Base-by-base conservation (phyloP, 1,284 basidiomycete species). In the Cryptococcus sp. region DNA sequence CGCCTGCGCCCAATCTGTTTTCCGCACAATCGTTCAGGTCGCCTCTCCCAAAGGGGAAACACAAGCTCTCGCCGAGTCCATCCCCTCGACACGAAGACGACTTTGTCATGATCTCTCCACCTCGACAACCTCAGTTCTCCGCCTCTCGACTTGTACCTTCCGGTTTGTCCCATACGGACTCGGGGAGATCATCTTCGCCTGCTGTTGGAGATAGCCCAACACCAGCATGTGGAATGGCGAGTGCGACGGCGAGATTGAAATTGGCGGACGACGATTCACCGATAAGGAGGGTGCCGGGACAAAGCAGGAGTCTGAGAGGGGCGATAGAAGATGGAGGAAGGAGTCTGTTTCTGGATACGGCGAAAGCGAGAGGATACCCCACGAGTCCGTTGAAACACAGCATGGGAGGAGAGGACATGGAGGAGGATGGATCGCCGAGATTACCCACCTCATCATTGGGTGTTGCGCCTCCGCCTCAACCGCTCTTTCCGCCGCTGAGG, bases 91-190 rank as follows among this genome's bases (percentile, higher is more conserved):
- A 60, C 28, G 71, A 69, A 44, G 70, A 72, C 33, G 71, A 74
- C 46, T 69, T 71, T 49, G 61, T 67, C 37, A 69, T 72, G 62
- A 64, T 70, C 9, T 70, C 71, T 0, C 68, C 70, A 2, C 47
- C 65, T 11, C 51, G 56, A n/a, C 47, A 52, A 14, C 21, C 45
- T 10, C 48, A 44, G 4, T 36, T 43, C 23, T 26, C 47, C 3
- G n/a, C 6, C 26, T 4, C 28, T 10, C 7, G 25, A 18, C 33
- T 21, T 18, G 9, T 28, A 26, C 26, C 21, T 2, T 18, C 2
- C n/a, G 24, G 14, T 24, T 22, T 14, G 18, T 37, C 22, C n/a
- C 52, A 28, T 41, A 16, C 12, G n/a, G 36, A 23, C 14, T 42
- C 38, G 14, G 26, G 41, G 5, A 32, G 37, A 35, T 31, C 28